Evolutionary conservation across 2,329 filamentous ascomycete genomes (phyloP).

Genomic region (Ascochyta viciae-villosae): DNA sequence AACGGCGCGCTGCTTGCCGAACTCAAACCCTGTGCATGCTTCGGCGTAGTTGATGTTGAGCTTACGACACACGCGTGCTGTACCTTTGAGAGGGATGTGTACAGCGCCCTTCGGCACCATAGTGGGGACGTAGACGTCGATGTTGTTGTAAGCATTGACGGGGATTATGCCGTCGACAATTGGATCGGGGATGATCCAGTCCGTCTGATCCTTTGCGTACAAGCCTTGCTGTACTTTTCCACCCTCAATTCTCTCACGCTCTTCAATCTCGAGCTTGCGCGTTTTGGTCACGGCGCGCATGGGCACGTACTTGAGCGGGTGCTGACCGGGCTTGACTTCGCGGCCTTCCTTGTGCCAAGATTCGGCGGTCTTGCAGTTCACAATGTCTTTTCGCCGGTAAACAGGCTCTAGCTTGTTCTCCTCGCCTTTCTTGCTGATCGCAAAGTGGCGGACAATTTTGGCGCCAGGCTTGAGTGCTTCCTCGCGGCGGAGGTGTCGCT

Average conservation of each 20-base stretch:
- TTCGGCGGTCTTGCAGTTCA: conserved; percentile 87
- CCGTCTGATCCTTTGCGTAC: conserved; percentile 84
- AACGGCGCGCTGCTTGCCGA: conserved; percentile 91
- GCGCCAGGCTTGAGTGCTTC: conserved; percentile 80
- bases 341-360: conserved; percentile 98
- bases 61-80: conserved; percentile 80
- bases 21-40: conserved; percentile 95
- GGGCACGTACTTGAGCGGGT: conserved; percentile 84
- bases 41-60: conserved; percentile 89
- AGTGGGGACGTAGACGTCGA: conserved; percentile 90
- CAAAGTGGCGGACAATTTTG: conserved; percentile 76
- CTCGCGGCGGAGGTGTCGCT: conserved; percentile 87
- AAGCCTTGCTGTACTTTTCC: conserved; percentile 86
- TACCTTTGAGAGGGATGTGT: conserved; percentile 81
- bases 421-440: conserved; percentile 71
- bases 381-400: conserved; percentile 78
- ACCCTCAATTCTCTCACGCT: conserved; percentile 78
- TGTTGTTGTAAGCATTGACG: conserved; percentile 94
- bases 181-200: conserved; percentile 92
- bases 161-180: conserved; percentile 87
- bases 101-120: conserved; percentile 89
- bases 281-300: conserved; percentile 90
- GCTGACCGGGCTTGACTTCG: conserved; percentile 71
- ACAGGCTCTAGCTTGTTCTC: conserved; percentile 80
- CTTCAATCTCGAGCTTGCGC: conserved; percentile 86